Evolutionary conservation across 495 filamentous ascomycete species (phyloP).

Genomic region (Talaromyces thailandensis): DNA sequence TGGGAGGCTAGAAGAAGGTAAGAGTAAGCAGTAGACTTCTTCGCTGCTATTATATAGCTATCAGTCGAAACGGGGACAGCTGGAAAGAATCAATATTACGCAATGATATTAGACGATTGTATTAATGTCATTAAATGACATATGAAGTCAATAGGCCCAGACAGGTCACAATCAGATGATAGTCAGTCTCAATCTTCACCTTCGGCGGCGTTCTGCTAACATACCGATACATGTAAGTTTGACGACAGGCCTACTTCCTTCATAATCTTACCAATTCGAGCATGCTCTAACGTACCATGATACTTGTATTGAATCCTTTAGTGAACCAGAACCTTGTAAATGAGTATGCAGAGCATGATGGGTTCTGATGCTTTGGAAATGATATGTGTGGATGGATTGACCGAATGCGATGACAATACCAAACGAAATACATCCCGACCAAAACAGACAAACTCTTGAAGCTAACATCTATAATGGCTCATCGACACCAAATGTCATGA

Average conservation of each 20-base stretch:
- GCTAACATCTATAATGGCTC: neutral
- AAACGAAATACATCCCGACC: neutral
- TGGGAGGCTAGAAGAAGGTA: neutral
- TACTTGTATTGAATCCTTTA: neutral
- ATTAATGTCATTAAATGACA: neutral
- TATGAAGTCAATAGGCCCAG: neutral
- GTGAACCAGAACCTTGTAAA: neutral
- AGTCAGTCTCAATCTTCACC: neutral
- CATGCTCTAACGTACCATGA: too few relatives aligned
- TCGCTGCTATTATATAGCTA: neutral
- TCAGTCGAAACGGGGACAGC: neutral
- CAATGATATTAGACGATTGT: neutral
- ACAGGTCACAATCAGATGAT: neutral
- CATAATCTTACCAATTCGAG: neutral
- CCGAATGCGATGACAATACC: neutral
- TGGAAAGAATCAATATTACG: neutral
- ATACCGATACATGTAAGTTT: constrained; percentile 1
- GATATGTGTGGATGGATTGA: neutral
- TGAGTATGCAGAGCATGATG: neutral
- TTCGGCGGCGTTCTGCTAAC: neutral
- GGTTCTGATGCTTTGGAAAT: neutral
- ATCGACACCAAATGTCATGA: neutral
- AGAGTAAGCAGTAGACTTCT: neutral
- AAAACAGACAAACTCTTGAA: neutral
- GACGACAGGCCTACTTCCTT: neutral